Conservation (phyloP, 495 filamentous ascomycete species). For the Aspergillus affinis region DNA sequence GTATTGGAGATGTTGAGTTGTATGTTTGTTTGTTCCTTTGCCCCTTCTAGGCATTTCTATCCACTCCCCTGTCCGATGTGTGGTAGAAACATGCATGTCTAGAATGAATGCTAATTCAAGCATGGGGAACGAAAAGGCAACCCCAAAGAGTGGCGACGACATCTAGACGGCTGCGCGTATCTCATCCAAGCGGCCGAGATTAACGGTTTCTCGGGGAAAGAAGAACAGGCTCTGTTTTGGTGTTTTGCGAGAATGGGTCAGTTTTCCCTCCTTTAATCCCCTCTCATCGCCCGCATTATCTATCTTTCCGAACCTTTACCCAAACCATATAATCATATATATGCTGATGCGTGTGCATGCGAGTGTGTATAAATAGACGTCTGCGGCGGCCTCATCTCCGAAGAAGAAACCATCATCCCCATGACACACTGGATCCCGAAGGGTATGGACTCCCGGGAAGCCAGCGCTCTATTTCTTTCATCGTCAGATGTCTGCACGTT, state of each 20-base stretch:
- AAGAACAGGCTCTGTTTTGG: slow-evolving; percentile 47
- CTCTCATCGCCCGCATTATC: not conserved
- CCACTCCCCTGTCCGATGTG: no score
- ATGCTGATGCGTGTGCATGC: no score
- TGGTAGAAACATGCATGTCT: no score
- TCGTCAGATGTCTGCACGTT: slow-evolving; percentile 25
- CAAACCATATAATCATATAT: no score
- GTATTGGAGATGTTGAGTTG: slow-evolving; percentile 46
- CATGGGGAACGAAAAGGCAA: slow-evolving; percentile 20
- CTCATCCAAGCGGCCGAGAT: slow-evolving; percentile 39
- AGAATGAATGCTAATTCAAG: not conserved
- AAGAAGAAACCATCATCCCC: slow-evolving; percentile 38
- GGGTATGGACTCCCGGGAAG: slow-evolving; percentile 28
- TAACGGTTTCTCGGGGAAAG: slow-evolving; percentile 41
- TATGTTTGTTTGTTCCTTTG: slow-evolving; percentile 15
- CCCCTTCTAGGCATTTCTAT: no score
- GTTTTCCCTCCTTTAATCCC: slow-evolving; percentile 6
- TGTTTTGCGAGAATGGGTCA: slow-evolving; percentile 50
- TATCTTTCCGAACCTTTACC: no score
- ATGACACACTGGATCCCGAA: slow-evolving; percentile 33
- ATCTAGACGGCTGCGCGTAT: slow-evolving; percentile 48
- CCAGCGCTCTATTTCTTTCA: slow-evolving; percentile 27
- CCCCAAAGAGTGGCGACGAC: slow-evolving; percentile 44
- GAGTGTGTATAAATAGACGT: slow-evolving; percentile 28
- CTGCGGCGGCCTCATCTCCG: slow-evolving; percentile 45